Evolutionary conservation across 768 basidiomycete genomes (phyloP).

Genomic region (Omphalotus guepiniiformis): DNA sequence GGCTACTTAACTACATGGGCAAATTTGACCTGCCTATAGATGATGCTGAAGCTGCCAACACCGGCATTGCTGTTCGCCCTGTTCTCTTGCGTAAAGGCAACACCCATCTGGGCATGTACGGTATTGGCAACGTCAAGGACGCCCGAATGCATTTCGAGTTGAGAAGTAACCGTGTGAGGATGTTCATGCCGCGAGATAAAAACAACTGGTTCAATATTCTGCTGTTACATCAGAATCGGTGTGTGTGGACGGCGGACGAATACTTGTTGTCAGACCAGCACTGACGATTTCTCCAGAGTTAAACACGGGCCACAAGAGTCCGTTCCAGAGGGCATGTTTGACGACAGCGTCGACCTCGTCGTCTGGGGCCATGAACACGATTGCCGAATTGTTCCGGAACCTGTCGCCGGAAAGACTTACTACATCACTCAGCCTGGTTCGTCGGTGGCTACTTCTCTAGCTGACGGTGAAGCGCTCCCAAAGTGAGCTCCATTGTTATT

Average conservation of each 20-base stretch:
- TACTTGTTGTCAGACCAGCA: neutral
- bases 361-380: conserved; percentile 99
- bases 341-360: conserved; percentile 89
- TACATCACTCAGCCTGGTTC: conserved; percentile 94
- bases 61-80: conserved; percentile 83
- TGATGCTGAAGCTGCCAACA: conserved; percentile 59
- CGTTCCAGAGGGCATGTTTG: conserved; percentile 96
- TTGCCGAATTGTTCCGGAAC: conserved; percentile 87
- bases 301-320: conserved; percentile 92
- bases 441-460: conserved; percentile 89
- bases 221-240: conserved; percentile 96
- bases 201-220: conserved; percentile 94
- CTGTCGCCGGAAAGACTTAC: conserved; percentile 88
- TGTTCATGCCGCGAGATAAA: conserved; percentile 94
- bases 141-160: conserved; percentile 96
- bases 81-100: conserved; percentile 88
- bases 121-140: conserved; percentile 96
- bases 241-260: too few species aligned
- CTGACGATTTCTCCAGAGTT: conserved; percentile 50
- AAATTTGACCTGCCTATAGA: conserved; percentile 84
- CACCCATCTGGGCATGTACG: conserved; percentile 88
- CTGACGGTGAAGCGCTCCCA: conserved; percentile 87
- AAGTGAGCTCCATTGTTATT: conserved; percentile 55
- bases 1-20: conserved; percentile 96
- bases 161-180: conserved; percentile 86